phyloP scores from a whole-genome alignment of 2,329 filamentous ascomycete species.

The Fusarium protoensiforme region DNA sequence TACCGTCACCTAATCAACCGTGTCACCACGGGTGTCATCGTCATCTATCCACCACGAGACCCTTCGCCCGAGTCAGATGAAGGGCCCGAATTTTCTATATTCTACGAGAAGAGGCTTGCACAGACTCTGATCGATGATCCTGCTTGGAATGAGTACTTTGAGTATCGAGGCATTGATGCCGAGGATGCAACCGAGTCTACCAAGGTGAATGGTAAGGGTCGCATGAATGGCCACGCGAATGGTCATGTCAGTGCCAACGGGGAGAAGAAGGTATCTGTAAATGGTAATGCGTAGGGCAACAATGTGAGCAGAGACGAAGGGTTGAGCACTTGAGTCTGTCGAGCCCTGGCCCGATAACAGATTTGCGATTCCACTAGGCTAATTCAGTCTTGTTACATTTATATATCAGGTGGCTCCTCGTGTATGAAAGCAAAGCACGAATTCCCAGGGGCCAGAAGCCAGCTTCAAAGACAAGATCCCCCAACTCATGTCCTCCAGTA shows the following conservation, averaged over 20 bases:
- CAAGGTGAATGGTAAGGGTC: background rate
- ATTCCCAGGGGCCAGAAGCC: background rate
- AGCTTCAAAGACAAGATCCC: background rate
- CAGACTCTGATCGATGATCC: constrained; percentile 46
- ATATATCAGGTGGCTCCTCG: background rate
- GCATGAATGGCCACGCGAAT: too few species aligned
- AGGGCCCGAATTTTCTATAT: constrained; percentile 49
- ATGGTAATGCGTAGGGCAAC: background rate
- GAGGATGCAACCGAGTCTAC: constrained; percentile 3
- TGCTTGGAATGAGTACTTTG: constrained; percentile 51
- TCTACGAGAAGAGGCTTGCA: constrained; percentile 49
- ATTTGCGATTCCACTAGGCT: too few species aligned
- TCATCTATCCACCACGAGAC: constrained; percentile 47
- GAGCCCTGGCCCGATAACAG: too few species aligned
- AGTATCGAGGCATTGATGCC: constrained; percentile 50
- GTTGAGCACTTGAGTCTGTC: background rate
- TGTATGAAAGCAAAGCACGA: background rate
- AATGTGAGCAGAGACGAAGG: background rate
- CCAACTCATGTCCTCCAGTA: constrained; percentile 22
- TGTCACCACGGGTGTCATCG: constrained; percentile 41
- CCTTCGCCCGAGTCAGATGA: constrained; percentile 46
- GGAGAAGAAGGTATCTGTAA: too few species aligned
- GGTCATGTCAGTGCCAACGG: background rate
- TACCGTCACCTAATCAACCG: constrained; percentile 49
- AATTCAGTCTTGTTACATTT: too few species aligned